These are phyloP conservation scores for Pseudonitzschia multistriata DNA, from an alignment of 108 stramenopile genomes.

Conservation along the genomic window DNA sequence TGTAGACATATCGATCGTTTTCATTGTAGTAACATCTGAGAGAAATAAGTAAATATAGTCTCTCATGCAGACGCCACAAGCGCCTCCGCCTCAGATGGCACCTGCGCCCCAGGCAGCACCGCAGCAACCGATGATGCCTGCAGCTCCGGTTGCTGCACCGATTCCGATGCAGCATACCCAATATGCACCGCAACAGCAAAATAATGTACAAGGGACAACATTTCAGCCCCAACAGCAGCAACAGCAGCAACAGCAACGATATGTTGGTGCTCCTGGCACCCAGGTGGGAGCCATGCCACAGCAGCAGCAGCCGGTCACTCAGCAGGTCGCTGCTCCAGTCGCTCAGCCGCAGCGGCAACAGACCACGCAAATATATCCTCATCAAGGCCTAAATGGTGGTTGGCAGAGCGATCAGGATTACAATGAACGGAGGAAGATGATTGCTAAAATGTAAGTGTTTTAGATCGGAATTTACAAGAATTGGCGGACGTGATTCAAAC, in stretches of 20 bases:
- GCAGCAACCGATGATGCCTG: slow-evolving; percentile 29
- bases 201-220: slow-evolving; percentile 31
- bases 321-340: slow-evolving; percentile 29
- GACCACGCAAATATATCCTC: slow-evolving; percentile 31
- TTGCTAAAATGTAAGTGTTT: slow-evolving; percentile 87
- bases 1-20: neutral
- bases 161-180: slow-evolving; percentile 33
- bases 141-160: slow-evolving; percentile 22
- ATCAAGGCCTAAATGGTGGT: slow-evolving; percentile 83
- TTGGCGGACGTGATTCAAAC: neutral
- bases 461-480: neutral
- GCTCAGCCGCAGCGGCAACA: slow-evolving; percentile 43
- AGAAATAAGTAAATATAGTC: slow-evolving; percentile 3
- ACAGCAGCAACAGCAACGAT: slow-evolving; percentile 38
- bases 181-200: slow-evolving; percentile 31
- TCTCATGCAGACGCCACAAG: slow-evolving; percentile 30
- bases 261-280: slow-evolving; percentile 24
- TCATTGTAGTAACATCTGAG: neutral
- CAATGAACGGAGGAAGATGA: slow-evolving; percentile 87
- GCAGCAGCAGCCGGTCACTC: slow-evolving; percentile 39
- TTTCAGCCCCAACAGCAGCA: slow-evolving; percentile 47
- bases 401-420: slow-evolving; percentile 91
- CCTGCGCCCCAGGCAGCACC: slow-evolving; percentile 16
- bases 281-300: slow-evolving; percentile 29
- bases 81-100: slow-evolving; percentile 27